phyloP scores from a whole-genome alignment of 1,284 basidiomycete species.

The Cutaneotrichosporon mucoides region DNA sequence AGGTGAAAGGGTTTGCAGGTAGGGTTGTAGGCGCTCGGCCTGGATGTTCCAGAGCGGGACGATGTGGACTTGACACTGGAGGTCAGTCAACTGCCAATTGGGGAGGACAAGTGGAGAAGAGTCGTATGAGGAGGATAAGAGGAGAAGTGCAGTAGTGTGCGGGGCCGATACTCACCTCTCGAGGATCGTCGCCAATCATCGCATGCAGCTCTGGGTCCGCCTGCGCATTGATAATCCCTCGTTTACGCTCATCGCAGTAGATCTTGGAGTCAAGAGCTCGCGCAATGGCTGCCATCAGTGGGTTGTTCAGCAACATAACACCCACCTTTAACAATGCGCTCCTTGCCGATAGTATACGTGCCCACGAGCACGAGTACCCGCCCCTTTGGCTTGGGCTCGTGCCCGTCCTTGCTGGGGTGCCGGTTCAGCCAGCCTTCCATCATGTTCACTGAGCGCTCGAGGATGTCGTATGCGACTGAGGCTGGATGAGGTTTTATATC shows the following conservation, averaged over 20 bases:
- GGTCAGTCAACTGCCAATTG: background rate
- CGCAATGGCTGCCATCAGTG: conserved; percentile 64
- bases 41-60: conserved; percentile 75
- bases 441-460: conserved; percentile 36
- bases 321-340: conserved; percentile 87
- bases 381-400: conserved; percentile 34
- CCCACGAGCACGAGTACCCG: conserved; percentile 76
- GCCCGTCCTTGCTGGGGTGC: conserved; percentile 31
- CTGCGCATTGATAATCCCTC: conserved; percentile 72
- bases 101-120: too few species aligned
- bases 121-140: too few species aligned
- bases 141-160: too few species aligned
- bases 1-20: conserved; percentile 70
- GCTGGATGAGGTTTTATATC: conserved; percentile 11
- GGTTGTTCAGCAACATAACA: background rate
- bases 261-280: conserved; percentile 75
- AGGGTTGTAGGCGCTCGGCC: conserved; percentile 70
- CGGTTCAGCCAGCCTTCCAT: conserved; percentile 52
- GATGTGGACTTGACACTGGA: conserved; percentile 74
- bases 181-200: conserved; percentile 72
- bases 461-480: conserved; percentile 8
- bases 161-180: too few species aligned
- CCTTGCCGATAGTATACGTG: conserved; percentile 96
- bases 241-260: conserved; percentile 82
- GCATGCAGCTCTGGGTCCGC: conserved; percentile 74